Evolutionary conservation across 1,139 yeast genomes (phyloP).

Genomic region (Taphrina confusa): DNA sequence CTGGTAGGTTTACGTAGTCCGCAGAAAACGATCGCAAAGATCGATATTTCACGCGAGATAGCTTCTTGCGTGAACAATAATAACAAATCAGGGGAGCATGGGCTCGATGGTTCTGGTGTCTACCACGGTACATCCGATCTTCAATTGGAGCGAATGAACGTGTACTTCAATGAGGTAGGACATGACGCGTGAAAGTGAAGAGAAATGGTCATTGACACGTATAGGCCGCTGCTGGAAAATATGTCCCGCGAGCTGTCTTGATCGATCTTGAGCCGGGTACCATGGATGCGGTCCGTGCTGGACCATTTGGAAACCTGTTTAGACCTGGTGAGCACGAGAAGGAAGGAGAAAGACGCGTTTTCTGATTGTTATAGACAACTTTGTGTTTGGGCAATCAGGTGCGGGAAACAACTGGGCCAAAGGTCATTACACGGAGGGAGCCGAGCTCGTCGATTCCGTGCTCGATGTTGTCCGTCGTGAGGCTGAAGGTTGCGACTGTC

Average conservation of each 20-base stretch:
- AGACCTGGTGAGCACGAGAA: constrained; percentile 48
- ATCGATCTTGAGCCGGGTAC: constrained; percentile 55
- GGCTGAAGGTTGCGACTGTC: constrained; percentile 52
- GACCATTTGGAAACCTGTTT: constrained; percentile 51
- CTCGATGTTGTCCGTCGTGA: constrained; percentile 53
- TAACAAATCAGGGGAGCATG: constrained; percentile 95
- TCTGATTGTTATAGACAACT: constrained; percentile 42
- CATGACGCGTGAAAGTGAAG: neutral
- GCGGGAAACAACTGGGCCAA: constrained; percentile 57
- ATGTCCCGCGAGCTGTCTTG: constrained; percentile 53
- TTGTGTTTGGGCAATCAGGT: constrained; percentile 51
- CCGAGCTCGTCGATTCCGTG: constrained; percentile 52
- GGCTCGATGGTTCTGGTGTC: constrained; percentile 76
- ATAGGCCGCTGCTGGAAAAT: constrained; percentile 49
- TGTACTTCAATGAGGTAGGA: constrained; percentile 43
- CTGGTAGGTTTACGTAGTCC: neutral
- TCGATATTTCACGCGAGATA: neutral
- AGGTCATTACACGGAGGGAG: constrained; percentile 54
- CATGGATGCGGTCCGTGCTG: constrained; percentile 51
- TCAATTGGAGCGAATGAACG: constrained; percentile 53
- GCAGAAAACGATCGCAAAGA: neutral
- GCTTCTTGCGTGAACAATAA: constrained; percentile 54
- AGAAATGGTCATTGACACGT: neutral
- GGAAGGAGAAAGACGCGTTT: neutral
- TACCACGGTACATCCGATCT: constrained; percentile 44